phyloP scores from a whole-genome alignment of 768 basidiomycete species.

The Amanita molliuscula region DNA sequence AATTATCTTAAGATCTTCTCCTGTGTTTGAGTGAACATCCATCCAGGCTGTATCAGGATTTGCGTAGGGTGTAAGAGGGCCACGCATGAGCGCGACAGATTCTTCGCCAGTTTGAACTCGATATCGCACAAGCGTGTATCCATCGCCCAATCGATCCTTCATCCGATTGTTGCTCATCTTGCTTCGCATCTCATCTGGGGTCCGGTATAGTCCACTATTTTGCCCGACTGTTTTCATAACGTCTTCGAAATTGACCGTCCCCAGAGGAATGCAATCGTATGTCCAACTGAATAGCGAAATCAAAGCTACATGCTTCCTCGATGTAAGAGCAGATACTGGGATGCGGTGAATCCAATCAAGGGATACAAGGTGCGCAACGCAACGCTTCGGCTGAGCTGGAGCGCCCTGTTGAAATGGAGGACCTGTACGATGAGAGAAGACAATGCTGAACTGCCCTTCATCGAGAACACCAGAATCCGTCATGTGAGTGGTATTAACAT shows the following conservation, averaged over 20 bases:
- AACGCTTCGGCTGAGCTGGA: no score
- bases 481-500: background rate
- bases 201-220: background rate
- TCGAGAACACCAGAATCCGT: background rate
- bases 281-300: slow-evolving; percentile 4
- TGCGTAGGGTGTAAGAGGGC: background rate
- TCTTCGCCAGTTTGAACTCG: background rate
- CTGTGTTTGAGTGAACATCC: background rate
- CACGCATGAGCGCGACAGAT: background rate
- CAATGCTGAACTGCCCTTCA: background rate
- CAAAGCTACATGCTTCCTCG: background rate
- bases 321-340: background rate
- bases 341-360: background rate
- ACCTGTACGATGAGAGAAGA: background rate
- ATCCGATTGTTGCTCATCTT: background rate
- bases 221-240: background rate
- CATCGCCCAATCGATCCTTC: background rate
- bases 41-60: background rate
- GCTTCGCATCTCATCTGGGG: background rate
- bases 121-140: background rate
- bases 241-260: background rate
- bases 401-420: background rate
- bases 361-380: background rate
- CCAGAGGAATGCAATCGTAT: background rate
- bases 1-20: slow-evolving; percentile 2